phyloP scores from a whole-genome alignment of 805 yeast species.

The Barnettozyma vustinii region DNA sequence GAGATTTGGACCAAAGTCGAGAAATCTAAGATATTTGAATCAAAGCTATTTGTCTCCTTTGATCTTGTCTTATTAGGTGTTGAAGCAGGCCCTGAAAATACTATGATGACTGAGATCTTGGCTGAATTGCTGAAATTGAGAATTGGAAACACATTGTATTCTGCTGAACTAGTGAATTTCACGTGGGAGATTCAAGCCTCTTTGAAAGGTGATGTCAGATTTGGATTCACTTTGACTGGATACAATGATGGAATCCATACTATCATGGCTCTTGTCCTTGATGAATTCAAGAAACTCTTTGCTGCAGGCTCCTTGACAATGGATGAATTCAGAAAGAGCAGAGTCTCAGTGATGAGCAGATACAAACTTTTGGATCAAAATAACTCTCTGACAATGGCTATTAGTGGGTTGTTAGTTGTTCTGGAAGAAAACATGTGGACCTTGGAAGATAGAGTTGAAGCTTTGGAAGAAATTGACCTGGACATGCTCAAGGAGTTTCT shows the following conservation, averaged over 20 bases:
- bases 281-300: slow-evolving; percentile 26
- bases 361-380: slow-evolving; percentile 39
- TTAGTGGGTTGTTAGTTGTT: slow-evolving; percentile 44
- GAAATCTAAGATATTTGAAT: slow-evolving; percentile 19
- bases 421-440: slow-evolving; percentile 55
- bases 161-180: slow-evolving; percentile 49
- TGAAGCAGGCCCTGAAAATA: slow-evolving; percentile 30
- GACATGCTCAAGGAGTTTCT: slow-evolving; percentile 30
- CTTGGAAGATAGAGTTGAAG: slow-evolving; percentile 49
- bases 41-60: slow-evolving; percentile 38
- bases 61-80: slow-evolving; percentile 35
- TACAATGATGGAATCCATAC: slow-evolving; percentile 34
- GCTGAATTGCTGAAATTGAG: slow-evolving; percentile 40
- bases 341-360: slow-evolving; percentile 41
- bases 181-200: slow-evolving; percentile 54
- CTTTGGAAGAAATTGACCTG: slow-evolving; percentile 44
- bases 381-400: slow-evolving; percentile 43
- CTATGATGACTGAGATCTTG: slow-evolving; percentile 49
- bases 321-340: slow-evolving; percentile 39
- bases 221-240: slow-evolving; percentile 52
- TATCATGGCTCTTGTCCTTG: slow-evolving; percentile 31
- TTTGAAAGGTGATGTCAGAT: slow-evolving; percentile 45
- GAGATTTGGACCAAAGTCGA: slow-evolving; percentile 53
- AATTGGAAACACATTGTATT: slow-evolving; percentile 41
- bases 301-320: slow-evolving; percentile 16